Conservation (phyloP, 176 grass and related monocot genomes). For the Hsuehochloa calcarea region DNA sequence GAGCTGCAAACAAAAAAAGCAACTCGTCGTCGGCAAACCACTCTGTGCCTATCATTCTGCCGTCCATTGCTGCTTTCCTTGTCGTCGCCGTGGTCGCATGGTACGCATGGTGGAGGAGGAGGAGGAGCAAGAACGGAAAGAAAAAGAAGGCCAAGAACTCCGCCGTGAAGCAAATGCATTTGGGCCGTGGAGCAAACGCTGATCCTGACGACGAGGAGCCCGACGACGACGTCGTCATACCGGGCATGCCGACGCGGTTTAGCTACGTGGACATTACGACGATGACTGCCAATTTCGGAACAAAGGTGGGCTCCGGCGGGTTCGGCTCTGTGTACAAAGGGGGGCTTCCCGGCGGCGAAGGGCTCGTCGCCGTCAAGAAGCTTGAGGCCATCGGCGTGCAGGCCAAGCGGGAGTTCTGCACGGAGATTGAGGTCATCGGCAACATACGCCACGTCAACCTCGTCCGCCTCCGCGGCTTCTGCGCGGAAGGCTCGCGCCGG, state of each 20-base stretch:
- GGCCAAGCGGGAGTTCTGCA: slow-evolving; percentile 75
- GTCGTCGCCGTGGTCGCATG: slow-evolving; percentile 22
- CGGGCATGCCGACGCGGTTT: slow-evolving; percentile 70
- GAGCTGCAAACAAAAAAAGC: neutral
- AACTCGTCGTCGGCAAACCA: slow-evolving; percentile 11
- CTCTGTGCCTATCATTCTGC: slow-evolving; percentile 53
- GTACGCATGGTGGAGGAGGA: slow-evolving; percentile 31
- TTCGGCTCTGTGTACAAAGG: slow-evolving; percentile 91
- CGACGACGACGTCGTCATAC: slow-evolving; percentile 52
- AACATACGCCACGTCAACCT: slow-evolving; percentile 86
- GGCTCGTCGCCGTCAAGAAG: slow-evolving; percentile 78
- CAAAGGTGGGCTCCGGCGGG: slow-evolving; percentile 73
- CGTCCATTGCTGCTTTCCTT: slow-evolving; percentile 46
- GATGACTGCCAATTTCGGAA: slow-evolving; percentile 59
- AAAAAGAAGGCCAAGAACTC: slow-evolving; percentile 22
- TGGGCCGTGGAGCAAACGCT: neutral
- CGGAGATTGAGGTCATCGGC: slow-evolving; percentile 79
- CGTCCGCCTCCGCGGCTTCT: slow-evolving; percentile 85
- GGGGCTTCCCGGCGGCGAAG: slow-evolving; percentile 49
- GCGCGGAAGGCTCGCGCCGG: slow-evolving; percentile 63
- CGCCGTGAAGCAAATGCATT: slow-evolving; percentile 26
- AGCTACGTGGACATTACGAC: slow-evolving; percentile 52
- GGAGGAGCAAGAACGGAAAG: slow-evolving; percentile 9
- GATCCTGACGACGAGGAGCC: slow-evolving; percentile 38
- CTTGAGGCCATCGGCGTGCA: slow-evolving; percentile 69